Conservation (phyloP, 2,329 filamentous ascomycete species). For the Aspergillus japonicus region DNA sequence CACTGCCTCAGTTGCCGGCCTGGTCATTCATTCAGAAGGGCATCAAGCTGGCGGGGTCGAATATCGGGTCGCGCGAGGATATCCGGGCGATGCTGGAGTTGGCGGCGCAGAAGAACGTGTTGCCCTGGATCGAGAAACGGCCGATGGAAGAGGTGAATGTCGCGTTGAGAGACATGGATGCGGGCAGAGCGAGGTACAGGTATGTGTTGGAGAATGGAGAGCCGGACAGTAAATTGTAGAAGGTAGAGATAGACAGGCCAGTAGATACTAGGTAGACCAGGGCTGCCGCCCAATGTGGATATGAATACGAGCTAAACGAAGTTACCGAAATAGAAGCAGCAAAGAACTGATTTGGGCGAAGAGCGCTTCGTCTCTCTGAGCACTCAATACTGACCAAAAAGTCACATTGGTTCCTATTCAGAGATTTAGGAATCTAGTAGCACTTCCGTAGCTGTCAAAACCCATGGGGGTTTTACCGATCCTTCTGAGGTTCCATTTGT, state of each 20-base stretch:
- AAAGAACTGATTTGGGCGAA: too few species aligned
- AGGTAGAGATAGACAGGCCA: not conserved
- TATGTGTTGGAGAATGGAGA: constrained; percentile 46
- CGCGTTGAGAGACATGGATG: constrained; percentile 46
- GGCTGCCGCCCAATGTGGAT: constrained; percentile 12
- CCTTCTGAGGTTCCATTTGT: too few species aligned
- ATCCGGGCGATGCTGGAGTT: constrained; percentile 46
- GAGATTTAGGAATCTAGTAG: too few species aligned
- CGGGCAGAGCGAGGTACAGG: constrained; percentile 47
- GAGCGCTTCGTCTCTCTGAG: too few species aligned
- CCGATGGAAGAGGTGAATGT: constrained; percentile 46
- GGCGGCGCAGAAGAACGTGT: constrained; percentile 42
- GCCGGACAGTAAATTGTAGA: constrained; percentile 30
- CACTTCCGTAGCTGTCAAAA: too few species aligned
- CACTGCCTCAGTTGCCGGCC: constrained; percentile 54
- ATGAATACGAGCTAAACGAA: constrained; percentile 23
- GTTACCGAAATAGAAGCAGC: too few species aligned
- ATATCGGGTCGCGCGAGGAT: constrained; percentile 44
- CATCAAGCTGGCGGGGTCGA: constrained; percentile 52
- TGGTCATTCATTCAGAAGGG: constrained; percentile 60
- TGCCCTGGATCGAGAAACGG: constrained; percentile 45
- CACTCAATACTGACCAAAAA: too few species aligned
- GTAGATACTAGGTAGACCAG: not conserved
- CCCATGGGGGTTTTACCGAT: too few species aligned
- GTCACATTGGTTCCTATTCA: too few species aligned